Evolutionary conservation across 2,329 filamentous ascomycete genomes (phyloP), one percentile per base, ranked within the genome.

Genomic region (Fusarium pseudonygamai): DNA sequence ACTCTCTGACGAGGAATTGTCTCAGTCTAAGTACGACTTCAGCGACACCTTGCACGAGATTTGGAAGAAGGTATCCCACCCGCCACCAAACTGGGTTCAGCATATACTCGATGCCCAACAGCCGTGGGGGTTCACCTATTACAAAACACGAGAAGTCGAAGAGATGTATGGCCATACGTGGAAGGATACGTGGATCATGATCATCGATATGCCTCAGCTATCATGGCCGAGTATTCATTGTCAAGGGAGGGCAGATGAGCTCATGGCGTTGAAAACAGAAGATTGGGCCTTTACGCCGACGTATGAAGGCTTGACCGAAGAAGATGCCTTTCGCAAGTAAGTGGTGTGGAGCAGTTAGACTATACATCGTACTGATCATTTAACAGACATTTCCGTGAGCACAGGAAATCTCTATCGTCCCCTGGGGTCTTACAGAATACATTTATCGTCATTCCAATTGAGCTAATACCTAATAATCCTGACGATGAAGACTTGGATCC

Each of bases 81-180:
- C 63, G 43, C 69, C 73, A 13, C 72, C 69, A 55, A 58, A 26
- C 47, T 75, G 69, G 72, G 50, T 73, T 1, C 66, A 57, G 52
- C 20, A 70, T 0, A 67, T 75, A 18, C 18, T 75, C 14, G 36
- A 75, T 5, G 15, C 20, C 28, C 14, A 9, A 18, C 14, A 49
- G 8, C 28, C 14, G 6, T 30, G 28, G 28, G 28, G 46, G 6
- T 18, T 49, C 7, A 30, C 46, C 10, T 49, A 30, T 9, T 49
- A 30, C 22, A 49, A 30, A 18, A n/a, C 28, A n/a, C 6, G 18
- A 30, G 20, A n/a, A 18, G 28, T 49, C 15, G 28, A 49, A 30
- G 14, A 30, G 10, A 18, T 13, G 14, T 49, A n/a, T 30, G 28
- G 28, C 3, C 7, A 8, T 18, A 49, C 14, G 7, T n/a, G 46